Evolutionary conservation across 1,284 basidiomycete species (phyloP).

Genomic region (Veloboletus limbatus): DNA sequence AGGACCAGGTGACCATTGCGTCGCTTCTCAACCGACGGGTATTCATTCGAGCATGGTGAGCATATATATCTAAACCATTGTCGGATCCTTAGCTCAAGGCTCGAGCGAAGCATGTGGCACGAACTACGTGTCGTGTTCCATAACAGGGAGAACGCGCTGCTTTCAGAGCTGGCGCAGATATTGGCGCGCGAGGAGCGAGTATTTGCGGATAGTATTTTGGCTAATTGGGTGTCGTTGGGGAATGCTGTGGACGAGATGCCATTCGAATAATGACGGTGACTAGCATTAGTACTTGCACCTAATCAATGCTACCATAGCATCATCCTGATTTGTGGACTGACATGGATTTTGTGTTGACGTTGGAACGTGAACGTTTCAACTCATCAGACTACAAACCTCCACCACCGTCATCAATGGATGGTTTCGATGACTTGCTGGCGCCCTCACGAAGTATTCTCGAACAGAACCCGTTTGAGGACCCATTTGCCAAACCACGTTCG

Average conservation of each 20-base stretch:
- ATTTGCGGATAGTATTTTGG: slow-evolving; percentile 57
- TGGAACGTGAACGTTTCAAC: not conserved
- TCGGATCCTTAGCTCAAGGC: slow-evolving; percentile 3
- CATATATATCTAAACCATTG: slow-evolving; percentile 6
- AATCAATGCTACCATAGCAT: slow-evolving; percentile 4
- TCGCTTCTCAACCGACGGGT: slow-evolving; percentile 70
- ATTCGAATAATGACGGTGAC: slow-evolving; percentile 56
- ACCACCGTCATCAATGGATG: slow-evolving; percentile 45
- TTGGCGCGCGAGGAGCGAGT: slow-evolving; percentile 72
- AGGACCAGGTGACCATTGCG: slow-evolving; percentile 72
- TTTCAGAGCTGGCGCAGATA: slow-evolving; percentile 69
- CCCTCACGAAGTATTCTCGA: slow-evolving; percentile 60
- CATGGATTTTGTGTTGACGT: slow-evolving; percentile 14
- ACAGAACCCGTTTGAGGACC: slow-evolving; percentile 75
- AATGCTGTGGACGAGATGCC: slow-evolving; percentile 80
- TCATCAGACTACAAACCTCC: not conserved
- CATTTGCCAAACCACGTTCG: slow-evolving; percentile 60
- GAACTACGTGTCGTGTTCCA: slow-evolving; percentile 86
- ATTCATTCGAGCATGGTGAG: slow-evolving; percentile 81
- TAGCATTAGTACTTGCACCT: not conserved
- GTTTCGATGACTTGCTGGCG: slow-evolving; percentile 76
- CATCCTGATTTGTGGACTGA: slow-evolving; percentile 10
- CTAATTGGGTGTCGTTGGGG: slow-evolving; percentile 71
- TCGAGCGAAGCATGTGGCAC: slow-evolving; percentile 75
- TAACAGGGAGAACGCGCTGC: slow-evolving; percentile 79